Evolutionary conservation across 768 basidiomycete genomes (phyloP).

Genomic region (Inosperma sp.): DNA sequence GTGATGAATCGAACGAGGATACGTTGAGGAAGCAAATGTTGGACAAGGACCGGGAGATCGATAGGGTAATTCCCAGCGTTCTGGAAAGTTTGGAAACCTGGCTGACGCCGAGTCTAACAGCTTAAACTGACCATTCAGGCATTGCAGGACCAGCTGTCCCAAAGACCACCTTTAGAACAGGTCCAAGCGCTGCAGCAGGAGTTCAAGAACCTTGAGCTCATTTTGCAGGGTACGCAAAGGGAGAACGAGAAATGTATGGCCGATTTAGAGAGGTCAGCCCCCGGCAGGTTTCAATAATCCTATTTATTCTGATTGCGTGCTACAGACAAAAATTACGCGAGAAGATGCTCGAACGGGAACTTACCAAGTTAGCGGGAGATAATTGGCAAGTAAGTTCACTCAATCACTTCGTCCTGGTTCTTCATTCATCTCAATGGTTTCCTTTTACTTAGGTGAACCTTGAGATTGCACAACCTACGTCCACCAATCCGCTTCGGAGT

Average conservation of each 20-base stretch:
- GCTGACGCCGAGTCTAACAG: constrained; percentile 30
- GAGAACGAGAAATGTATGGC: constrained; percentile 86
- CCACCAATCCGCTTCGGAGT: constrained; percentile 16
- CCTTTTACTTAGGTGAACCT: constrained; percentile 24
- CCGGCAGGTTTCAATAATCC: background rate
- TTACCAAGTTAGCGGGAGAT: constrained; percentile 66
- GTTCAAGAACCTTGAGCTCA: constrained; percentile 67
- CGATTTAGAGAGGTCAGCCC: constrained; percentile 63
- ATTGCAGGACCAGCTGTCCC: constrained; percentile 60
- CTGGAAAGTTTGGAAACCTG: background rate
- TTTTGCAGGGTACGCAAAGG: constrained; percentile 74
- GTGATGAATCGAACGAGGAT: constrained; percentile 57
- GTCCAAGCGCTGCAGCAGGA: constrained; percentile 68
- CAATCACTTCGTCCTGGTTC: too few relatives aligned
- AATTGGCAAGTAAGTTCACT: constrained; percentile 69
- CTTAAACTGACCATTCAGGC: constrained; percentile 56
- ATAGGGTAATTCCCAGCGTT: constrained; percentile 47
- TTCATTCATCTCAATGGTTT: too few relatives aligned
- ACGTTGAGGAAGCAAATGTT: constrained; percentile 56
- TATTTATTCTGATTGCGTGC: background rate
- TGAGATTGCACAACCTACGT: constrained; percentile 29
- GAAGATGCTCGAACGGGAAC: constrained; percentile 69
- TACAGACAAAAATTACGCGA: constrained; percentile 61
- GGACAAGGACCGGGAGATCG: constrained; percentile 66
- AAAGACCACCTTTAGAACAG: constrained; percentile 63